Evolutionary conservation across 208 protist genomes (phyloP), one percentile per base, ranked within the genome.

Genomic region (Sergeia podlipaevii): DNA sequence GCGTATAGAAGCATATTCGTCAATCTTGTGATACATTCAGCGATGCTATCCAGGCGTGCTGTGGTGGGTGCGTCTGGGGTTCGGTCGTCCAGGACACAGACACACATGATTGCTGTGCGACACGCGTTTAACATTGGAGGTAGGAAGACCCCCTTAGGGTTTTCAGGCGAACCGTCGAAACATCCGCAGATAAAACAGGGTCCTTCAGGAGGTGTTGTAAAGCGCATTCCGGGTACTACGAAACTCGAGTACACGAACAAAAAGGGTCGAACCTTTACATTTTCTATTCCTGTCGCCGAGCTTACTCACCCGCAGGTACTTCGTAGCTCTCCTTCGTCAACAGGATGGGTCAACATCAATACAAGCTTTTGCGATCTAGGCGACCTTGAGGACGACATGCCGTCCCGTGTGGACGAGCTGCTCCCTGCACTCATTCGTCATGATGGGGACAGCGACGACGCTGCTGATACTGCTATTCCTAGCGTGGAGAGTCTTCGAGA

Each of bases 221-320:
- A 72, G 34, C 72, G 71, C 27, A 72, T 95, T 27, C 76, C 87
- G 4, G 83, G 83, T 42, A 95, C 87, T 5, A 95, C 87, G 7
- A 91, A 90, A 60, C 52, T 95, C 20, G 61, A 61, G 18, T 91
- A 90, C 79, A 95, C 87, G 26, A 95, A 95, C 55, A 66, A 74
- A 29, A 87, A 84, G 38, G 87, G 87, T n/a, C 74, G 81, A 26
- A 77, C 74, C 13, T 95, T 95, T 55, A 70, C 60, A 3, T 95
- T 95, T 42, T 80, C 77, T 8, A 80, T 95, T 32, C 87, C 87
- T 18, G 76, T 91, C 10, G 32, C 72, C 18, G 75, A 86, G 49
- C 62, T 95, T 2, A 89, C 82, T 20, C 87, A 95, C 37, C 82
- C 87, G 29, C 80, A 70, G 13, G 71, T 80, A 11, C 38, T 61